Evolutionary conservation across 2,329 filamentous ascomycete genomes (phyloP).

Genomic region (Neopestalotiopsis clavispora): DNA sequence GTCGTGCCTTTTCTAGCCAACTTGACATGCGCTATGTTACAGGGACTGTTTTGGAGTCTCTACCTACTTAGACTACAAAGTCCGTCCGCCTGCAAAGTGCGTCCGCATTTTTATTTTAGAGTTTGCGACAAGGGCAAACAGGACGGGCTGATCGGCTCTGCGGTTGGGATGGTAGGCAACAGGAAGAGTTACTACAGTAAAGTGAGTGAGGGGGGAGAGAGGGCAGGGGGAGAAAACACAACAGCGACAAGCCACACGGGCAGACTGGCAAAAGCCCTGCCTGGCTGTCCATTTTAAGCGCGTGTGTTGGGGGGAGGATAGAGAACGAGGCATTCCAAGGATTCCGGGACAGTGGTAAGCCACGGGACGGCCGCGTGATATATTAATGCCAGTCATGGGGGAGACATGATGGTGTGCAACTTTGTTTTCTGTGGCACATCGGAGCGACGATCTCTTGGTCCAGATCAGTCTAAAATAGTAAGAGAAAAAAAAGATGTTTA

Average conservation of each 20-base stretch:
- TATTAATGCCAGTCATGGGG: slow-evolving; percentile 2
- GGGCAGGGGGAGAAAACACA: too few species aligned
- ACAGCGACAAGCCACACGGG: too few species aligned
- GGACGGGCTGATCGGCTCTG: not conserved
- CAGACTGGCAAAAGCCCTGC: too few species aligned
- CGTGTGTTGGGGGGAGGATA: not conserved
- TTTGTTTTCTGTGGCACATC: slow-evolving; percentile 5
- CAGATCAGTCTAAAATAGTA: slow-evolving; percentile 9
- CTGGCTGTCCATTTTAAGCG: too few species aligned
- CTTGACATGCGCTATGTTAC: too few species aligned
- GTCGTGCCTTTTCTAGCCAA: not conserved
- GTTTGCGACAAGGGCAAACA: not conserved
- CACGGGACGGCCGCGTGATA: slow-evolving; percentile 14
- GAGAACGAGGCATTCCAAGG: not conserved
- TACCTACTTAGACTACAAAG: too few species aligned
- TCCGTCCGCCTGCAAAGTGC: not conserved
- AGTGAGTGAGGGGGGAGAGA: too few species aligned
- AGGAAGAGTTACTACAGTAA: too few species aligned
- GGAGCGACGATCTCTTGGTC: slow-evolving; percentile 6
- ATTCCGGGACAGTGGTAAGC: slow-evolving; percentile 12
- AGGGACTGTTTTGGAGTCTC: not conserved
- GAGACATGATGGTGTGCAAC: slow-evolving; percentile 13
- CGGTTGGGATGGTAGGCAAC: not conserved
- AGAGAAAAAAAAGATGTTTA: too few species aligned
- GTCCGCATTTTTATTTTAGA: not conserved